Evolutionary conservation across 164 flowering plant species (phyloP).

Genomic region (Chloranthus sessilifolius): DNA sequence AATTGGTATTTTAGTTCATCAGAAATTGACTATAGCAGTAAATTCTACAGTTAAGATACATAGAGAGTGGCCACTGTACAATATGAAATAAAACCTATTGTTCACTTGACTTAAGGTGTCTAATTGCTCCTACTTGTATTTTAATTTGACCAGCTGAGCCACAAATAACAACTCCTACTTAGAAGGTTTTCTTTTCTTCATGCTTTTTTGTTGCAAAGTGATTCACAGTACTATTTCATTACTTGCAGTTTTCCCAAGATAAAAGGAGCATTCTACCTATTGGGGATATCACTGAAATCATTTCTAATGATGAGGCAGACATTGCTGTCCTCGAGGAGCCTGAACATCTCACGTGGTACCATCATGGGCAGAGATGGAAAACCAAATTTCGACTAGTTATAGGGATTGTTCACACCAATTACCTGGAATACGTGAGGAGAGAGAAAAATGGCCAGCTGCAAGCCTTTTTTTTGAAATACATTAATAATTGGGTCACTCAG

Average conservation of each 20-base stretch:
- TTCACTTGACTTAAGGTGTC: not conserved
- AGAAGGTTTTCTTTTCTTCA: not conserved
- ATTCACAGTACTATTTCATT: not conserved
- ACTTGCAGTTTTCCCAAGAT: conserved; percentile 62
- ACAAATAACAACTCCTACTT: too few species aligned
- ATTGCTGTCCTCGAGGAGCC: conserved; percentile 98
- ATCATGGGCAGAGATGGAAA: conserved; percentile 97
- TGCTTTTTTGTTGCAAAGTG: not conserved
- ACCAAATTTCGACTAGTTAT: conserved; percentile 71
- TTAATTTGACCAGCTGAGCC: not conserved
- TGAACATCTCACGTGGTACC: conserved; percentile 99
- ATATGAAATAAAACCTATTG: not conserved
- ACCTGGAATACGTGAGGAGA: conserved; percentile 82
- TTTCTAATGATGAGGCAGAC: conserved; percentile 87
- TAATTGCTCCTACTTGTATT: not conserved
- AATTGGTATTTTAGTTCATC: not conserved
- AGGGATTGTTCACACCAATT: conserved; percentile 89
- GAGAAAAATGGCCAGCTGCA: conserved; percentile 66
- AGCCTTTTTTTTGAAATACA: conserved; percentile 59
- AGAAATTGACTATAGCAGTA: not conserved
- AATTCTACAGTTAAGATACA: not conserved
- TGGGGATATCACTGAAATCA: conserved; percentile 80
- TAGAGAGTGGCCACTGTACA: not conserved
- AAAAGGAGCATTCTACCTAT: conserved; percentile 86
- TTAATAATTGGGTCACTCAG: conserved; percentile 77